These are phyloP conservation scores for Biancaea sappan DNA, from an alignment of 306 rosid species.

Conservation along the genomic window DNA sequence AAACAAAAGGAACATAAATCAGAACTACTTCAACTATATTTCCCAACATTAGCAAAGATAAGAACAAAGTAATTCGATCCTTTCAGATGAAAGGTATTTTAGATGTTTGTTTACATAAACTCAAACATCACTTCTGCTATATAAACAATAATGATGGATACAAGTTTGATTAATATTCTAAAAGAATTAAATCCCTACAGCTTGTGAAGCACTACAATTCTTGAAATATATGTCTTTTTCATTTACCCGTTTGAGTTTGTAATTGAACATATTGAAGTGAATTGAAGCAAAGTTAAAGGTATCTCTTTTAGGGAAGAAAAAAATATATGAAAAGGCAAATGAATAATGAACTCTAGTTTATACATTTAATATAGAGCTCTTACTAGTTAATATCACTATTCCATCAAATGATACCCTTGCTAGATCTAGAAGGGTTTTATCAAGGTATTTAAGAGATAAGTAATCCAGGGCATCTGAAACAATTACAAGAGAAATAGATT, in stretches of 20 bases:
- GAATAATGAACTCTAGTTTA: not conserved
- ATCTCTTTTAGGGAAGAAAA: not conserved
- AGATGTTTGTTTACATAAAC: not conserved
- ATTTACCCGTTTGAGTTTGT: not conserved
- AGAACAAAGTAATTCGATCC: too few relatives aligned
- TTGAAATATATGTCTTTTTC: not conserved
- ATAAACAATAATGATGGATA: not conserved
- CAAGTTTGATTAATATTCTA: not conserved
- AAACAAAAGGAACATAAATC: too few relatives aligned
- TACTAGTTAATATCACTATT: conserved; percentile 56
- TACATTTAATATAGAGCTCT: conserved; percentile 3
- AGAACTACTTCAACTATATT: too few relatives aligned
- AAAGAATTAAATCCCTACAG: too few relatives aligned
- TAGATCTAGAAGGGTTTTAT: conserved; percentile 65
- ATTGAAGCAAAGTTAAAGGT: not conserved
- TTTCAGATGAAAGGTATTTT: not conserved
- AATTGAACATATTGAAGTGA: not conserved
- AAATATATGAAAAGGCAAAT: not conserved
- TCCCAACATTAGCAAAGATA: too few relatives aligned
- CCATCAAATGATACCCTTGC: conserved; percentile 67
- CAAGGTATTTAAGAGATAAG: conserved; percentile 62
- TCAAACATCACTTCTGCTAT: not conserved
- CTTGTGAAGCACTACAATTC: not conserved
- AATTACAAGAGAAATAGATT: conserved; percentile 59
- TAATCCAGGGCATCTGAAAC: conserved; percentile 68